Conservation (phyloP, 768 basidiomycete species). For the Boletus subcaerulescens region DNA sequence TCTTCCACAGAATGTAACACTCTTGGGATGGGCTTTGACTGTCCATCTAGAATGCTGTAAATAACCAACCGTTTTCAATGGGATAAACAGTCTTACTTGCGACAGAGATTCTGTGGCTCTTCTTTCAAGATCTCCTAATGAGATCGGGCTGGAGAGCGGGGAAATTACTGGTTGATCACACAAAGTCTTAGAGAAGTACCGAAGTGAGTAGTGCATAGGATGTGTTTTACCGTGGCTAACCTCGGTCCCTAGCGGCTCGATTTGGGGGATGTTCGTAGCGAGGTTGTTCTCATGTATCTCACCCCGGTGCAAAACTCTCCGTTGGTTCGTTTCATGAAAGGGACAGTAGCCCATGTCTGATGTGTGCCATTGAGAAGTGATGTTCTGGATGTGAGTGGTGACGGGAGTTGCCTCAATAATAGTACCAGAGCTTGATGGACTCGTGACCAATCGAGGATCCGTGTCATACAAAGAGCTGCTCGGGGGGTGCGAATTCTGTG, state of each 20-base stretch:
- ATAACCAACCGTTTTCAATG: not conserved
- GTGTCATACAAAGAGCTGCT: too few relatives aligned
- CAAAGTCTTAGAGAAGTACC: not conserved
- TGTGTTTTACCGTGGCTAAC: not conserved
- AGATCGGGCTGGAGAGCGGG: not conserved
- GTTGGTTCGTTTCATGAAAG: not conserved
- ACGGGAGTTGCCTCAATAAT: not conserved
- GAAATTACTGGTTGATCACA: not conserved
- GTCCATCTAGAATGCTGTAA: not conserved
- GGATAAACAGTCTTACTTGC: constrained; percentile 1
- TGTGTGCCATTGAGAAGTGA: not conserved
- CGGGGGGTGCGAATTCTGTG: not conserved
- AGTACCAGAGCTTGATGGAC: not conserved
- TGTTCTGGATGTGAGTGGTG: not conserved
- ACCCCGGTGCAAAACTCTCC: not conserved
- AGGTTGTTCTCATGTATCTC: not conserved
- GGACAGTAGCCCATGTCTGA: not conserved
- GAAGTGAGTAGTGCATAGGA: not conserved
- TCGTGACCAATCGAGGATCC: not conserved
- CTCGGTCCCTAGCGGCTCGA: not conserved
- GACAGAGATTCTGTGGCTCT: not conserved
- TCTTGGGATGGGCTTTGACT: constrained; percentile 8
- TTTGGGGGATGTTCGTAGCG: not conserved
- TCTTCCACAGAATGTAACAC: constrained; percentile 16
- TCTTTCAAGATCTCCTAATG: not conserved